These are phyloP conservation scores for Aspergillus ibericus DNA, from an alignment of 2,329 filamentous ascomycete species.

Conservation along the genomic window DNA sequence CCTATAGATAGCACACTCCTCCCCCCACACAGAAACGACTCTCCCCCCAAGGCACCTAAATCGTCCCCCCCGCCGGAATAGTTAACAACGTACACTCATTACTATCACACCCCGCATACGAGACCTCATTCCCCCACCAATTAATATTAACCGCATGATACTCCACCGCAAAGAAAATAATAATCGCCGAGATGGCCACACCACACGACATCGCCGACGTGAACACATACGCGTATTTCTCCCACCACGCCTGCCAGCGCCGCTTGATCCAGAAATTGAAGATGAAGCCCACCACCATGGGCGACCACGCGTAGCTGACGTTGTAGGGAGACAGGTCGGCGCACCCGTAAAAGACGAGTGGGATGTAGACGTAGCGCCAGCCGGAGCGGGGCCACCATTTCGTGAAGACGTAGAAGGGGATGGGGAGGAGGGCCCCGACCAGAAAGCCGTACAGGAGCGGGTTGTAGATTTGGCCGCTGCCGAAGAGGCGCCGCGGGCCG, in stretches of 20 bases:
- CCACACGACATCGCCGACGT: conserved; percentile 2
- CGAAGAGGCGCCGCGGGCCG: conserved; percentile 5
- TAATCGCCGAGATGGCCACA: not conserved
- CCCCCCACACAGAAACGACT: not conserved
- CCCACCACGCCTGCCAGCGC: not conserved
- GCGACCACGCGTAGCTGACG: conserved; percentile 5
- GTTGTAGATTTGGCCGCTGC: conserved; percentile 1
- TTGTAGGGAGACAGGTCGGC: conserved; percentile 5
- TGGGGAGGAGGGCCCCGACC: conserved; percentile 1
- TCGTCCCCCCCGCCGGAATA: not conserved
- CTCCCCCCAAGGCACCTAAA: not conserved
- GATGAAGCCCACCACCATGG: not conserved
- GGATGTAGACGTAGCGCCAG: not conserved
- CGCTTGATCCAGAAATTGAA: not conserved
- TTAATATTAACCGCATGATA: not conserved
- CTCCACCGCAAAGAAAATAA: conserved; percentile 3
- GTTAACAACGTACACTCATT: not conserved
- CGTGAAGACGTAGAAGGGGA: conserved; percentile 4
- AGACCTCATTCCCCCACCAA: conserved; percentile 1
- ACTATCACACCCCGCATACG: not conserved
- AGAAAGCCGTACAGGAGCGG: conserved; percentile 6
- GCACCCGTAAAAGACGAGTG: not conserved
- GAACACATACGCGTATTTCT: conserved; percentile 5
- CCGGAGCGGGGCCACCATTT: not conserved
- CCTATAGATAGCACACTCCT: no score